Conservation (phyloP, 108 stramenopile species). For the Cyclotella cryptica region DNA sequence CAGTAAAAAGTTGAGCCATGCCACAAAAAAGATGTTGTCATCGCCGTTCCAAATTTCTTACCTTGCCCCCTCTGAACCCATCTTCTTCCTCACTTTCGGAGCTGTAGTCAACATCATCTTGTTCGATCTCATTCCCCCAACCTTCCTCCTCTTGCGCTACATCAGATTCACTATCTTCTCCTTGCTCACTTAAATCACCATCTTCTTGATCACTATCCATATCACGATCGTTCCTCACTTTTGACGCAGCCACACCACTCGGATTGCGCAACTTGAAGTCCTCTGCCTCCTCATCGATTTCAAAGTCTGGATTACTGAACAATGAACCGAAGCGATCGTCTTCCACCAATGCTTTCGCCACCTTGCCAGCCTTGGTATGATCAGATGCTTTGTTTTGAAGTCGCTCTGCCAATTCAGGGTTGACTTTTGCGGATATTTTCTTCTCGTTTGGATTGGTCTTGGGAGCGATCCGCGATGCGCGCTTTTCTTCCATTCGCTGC, state of each 20-base stretch:
- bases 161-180: slow-evolving; percentile 42
- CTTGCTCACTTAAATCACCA: slow-evolving; percentile 44
- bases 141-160: slow-evolving; percentile 34
- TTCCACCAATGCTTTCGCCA: slow-evolving; percentile 75
- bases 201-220: slow-evolving; percentile 88
- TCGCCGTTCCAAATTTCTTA: slow-evolving; percentile 19
- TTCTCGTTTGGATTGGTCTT: slow-evolving; percentile 48
- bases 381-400: slow-evolving; percentile 65
- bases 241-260: slow-evolving; percentile 80
- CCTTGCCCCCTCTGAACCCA: slow-evolving; percentile 86
- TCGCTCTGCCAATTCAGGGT: slow-evolving; percentile 82
- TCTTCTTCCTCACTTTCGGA: slow-evolving; percentile 72
- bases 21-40: neutral
- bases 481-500: slow-evolving; percentile 89
- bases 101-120: slow-evolving; percentile 48
- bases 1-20: neutral
- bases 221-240: slow-evolving; percentile 72
- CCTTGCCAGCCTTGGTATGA: slow-evolving; percentile 79
- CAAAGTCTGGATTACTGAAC: slow-evolving; percentile 94
- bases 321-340: slow-evolving; percentile 96
- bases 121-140: slow-evolving; percentile 51
- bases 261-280: slow-evolving; percentile 96
- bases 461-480: slow-evolving; percentile 86
- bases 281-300: slow-evolving; percentile 94
- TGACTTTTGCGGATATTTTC: slow-evolving; percentile 67